Conservation (phyloP, 2,329 filamentous ascomycete genomes). For the Hymenoscyphus infarciens region DNA sequence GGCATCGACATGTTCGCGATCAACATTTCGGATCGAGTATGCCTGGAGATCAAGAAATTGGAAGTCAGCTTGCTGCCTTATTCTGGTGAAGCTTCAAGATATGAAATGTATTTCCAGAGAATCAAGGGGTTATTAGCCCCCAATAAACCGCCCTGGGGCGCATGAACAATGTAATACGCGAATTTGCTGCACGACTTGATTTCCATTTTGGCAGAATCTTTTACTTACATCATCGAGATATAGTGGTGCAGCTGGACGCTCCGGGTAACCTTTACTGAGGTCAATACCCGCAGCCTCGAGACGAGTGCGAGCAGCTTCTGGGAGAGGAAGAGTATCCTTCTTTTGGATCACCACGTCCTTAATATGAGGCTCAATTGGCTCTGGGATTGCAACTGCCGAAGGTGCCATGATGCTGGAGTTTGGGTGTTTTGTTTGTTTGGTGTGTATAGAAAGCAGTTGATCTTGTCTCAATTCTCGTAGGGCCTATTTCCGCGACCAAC, state of each 20-base stretch:
- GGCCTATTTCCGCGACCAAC: neutral
- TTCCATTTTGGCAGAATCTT: slow-evolving; percentile 32
- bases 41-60: neutral
- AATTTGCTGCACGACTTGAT: neutral
- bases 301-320: slow-evolving; percentile 52
- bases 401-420: slow-evolving; percentile 42
- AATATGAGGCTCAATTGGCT: slow-evolving; percentile 58
- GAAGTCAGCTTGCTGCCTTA: neutral
- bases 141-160: too few species aligned
- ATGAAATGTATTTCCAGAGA: too few species aligned
- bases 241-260: slow-evolving; percentile 62
- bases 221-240: slow-evolving; percentile 68
- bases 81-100: too few species aligned
- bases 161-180: neutral
- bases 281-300: slow-evolving; percentile 68
- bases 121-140: too few species aligned
- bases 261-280: slow-evolving; percentile 67
- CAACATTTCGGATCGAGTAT: slow-evolving; percentile 50
- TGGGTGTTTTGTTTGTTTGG: neutral
- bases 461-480: neutral
- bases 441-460: neutral
- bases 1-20: slow-evolving; percentile 54
- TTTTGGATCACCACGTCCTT: slow-evolving; percentile 58
- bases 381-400: slow-evolving; percentile 35
- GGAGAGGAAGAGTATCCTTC: slow-evolving; percentile 63